A percentile compares a stretch with the other conserved stretches of the same genome.
phyloP scores from a whole-genome alignment of 768 basidiomycete species.

The Leccinum ochraceum region DNA sequence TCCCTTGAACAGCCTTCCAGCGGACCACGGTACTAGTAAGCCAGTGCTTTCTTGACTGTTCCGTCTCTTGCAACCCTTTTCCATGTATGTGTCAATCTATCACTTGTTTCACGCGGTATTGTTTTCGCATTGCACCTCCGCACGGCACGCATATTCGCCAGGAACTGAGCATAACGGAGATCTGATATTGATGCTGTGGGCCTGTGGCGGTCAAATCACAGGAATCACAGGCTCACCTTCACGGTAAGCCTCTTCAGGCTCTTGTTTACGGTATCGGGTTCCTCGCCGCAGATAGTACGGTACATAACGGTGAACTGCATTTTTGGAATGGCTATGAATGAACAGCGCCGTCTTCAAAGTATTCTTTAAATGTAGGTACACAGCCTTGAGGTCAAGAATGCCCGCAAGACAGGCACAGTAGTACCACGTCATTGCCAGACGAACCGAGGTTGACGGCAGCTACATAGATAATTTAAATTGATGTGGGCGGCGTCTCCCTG shows the following conservation, averaged over 20 bases:
- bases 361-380: not conserved
- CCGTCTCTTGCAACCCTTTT: not conserved
- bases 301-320: not conserved
- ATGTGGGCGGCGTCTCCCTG: not conserved
- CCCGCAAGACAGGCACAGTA: not conserved
- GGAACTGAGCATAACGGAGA: not conserved
- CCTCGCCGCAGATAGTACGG: not conserved
- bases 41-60: not conserved
- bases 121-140: not conserved
- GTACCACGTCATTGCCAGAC: not conserved
- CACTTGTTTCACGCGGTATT: not conserved
- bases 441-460: not conserved
- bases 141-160: not conserved
- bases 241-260: no score
- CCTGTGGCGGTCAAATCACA: not conserved
- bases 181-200: not conserved
- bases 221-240: not conserved
- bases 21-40: not conserved
- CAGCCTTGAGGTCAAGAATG: not conserved
- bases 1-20: not conserved
- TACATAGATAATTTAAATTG: not conserved
- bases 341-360: not conserved
- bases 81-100: not conserved
- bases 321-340: not conserved
- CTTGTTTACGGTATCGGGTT: not conserved